Evolutionary conservation across 116 monocot genomes (phyloP), one percentile per base, ranked within the genome.

Genomic region (Posidonia oceanica): DNA sequence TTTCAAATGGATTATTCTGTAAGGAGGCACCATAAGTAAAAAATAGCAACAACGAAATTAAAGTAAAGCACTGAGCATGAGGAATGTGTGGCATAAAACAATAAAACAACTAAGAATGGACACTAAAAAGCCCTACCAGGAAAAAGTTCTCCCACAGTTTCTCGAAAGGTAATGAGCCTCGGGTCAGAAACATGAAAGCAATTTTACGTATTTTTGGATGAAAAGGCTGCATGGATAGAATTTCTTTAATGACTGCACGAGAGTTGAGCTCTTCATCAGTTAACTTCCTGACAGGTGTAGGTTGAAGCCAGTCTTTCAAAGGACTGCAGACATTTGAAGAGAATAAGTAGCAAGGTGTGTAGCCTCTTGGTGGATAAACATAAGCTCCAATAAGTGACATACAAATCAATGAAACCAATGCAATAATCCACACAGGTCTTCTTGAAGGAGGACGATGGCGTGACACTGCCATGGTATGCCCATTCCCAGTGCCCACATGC

Each of bases 121-220:
- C n/a, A 44, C 44, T 12, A 53, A 68, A 68, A 23, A 36, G 52
- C 12, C 69, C 71, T 76, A 98, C 99, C 86, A 38, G 57, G 65
- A 99, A 90, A 69, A 93, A 90, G 57, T 77, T 81, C 86, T 99
- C 99, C 99, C 99, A 99, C 1, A 99, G 80, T 64, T 79, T 99
- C 64, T 99, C 99, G 72, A 99, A 99, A 11, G 99, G 93, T 71
- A 99, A 79, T 66, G 90, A 76, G 41, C 99, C 99, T 13, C 84
- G 93, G 38, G 85, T 99, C 56, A 99, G 78, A 62, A 99, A 99
- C 84, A 99, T 81, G 69, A 99, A 99, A 66, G 99, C 99, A 72
- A 99, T 79, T 69, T 99, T 99, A 14, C 84, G 63, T 69, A 64
- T 86, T 38, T 70, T 80, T 40, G 83, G 71, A 23, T 58, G 72